These are phyloP conservation scores for Saraca asoca DNA, from an alignment of 331 rosid species.

Conservation along the genomic window DNA sequence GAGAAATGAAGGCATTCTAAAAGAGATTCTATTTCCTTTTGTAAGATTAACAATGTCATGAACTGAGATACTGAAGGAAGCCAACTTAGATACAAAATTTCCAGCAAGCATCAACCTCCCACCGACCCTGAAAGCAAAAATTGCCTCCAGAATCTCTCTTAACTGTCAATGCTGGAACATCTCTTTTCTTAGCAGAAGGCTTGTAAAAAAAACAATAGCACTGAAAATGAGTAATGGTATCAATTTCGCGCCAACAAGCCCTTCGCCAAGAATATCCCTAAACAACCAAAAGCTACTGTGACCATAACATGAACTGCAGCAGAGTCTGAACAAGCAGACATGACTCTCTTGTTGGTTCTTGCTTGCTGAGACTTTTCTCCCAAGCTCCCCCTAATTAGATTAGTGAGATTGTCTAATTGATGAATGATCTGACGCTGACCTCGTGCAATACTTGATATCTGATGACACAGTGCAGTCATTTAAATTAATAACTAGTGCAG, in stretches of 20 bases:
- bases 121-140: conserved; percentile 30
- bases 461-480: conserved; percentile 14
- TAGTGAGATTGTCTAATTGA: conserved; percentile 76
- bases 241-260: conserved; percentile 52
- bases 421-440: conserved; percentile 84
- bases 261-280: conserved; percentile 71
- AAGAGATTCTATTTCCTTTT: conserved; percentile 25
- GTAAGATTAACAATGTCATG: conserved; percentile 25
- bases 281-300: conserved; percentile 63
- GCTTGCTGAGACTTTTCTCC: conserved; percentile 52
- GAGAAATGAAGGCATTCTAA: conserved; percentile 6
- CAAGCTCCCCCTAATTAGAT: conserved; percentile 56
- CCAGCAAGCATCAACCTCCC: conserved; percentile 34
- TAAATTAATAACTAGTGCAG: conserved; percentile 8
- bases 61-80: conserved; percentile 17
- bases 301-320: conserved; percentile 44
- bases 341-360: conserved; percentile 54
- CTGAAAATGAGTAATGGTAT: conserved; percentile 32
- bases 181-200: conserved; percentile 45
- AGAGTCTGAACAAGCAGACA: conserved; percentile 37
- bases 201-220: conserved; percentile 16
- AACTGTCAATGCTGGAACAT: conserved; percentile 41
- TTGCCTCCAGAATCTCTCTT: conserved; percentile 34
- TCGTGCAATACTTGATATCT: conserved; percentile 66
- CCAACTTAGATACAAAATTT: conserved; percentile 49